phyloP scores from a whole-genome alignment of 495 filamentous ascomycete genomes.

The Penicillium chermesinum region DNA sequence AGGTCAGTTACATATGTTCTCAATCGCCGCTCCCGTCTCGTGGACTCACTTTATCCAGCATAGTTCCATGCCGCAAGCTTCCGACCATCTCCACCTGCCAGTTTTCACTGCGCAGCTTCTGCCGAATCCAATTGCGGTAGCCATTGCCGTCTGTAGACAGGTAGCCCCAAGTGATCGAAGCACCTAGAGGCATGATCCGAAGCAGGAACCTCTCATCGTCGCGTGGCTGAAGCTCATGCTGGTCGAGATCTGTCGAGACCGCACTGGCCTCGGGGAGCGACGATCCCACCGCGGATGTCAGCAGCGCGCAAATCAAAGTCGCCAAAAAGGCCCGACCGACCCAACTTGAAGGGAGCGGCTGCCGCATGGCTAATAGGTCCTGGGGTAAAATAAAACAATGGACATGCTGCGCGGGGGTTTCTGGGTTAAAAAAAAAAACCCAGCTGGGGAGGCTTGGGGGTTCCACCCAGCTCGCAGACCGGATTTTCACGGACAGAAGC shows the following conservation, averaged over 20 bases:
- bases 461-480: too few species aligned
- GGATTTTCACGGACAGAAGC: too few species aligned
- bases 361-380: not conserved
- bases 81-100: constrained; percentile 51
- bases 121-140: constrained; percentile 44
- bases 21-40: too few species aligned
- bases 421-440: too few species aligned
- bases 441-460: too few species aligned
- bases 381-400: not conserved
- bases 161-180: constrained; percentile 54
- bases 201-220: constrained; percentile 20
- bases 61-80: constrained; percentile 37
- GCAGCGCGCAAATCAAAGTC: not conserved
- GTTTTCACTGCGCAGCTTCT: constrained; percentile 31
- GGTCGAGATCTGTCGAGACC: not conserved
- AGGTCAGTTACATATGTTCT: constrained; percentile 20
- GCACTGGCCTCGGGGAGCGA: not conserved
- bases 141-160: constrained; percentile 48
- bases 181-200: constrained; percentile 51
- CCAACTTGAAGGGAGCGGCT: not conserved
- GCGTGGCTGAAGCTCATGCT: not conserved
- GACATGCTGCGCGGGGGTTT: too few species aligned
- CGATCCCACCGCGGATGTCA: not conserved
- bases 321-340: not conserved
- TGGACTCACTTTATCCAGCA: constrained; percentile 42